Percentiles rank a stretch among this genome's conserved stretches.
Conservation (phyloP, 108 stramenopile species). For the Phaeodactylum tricornutum region DNA sequence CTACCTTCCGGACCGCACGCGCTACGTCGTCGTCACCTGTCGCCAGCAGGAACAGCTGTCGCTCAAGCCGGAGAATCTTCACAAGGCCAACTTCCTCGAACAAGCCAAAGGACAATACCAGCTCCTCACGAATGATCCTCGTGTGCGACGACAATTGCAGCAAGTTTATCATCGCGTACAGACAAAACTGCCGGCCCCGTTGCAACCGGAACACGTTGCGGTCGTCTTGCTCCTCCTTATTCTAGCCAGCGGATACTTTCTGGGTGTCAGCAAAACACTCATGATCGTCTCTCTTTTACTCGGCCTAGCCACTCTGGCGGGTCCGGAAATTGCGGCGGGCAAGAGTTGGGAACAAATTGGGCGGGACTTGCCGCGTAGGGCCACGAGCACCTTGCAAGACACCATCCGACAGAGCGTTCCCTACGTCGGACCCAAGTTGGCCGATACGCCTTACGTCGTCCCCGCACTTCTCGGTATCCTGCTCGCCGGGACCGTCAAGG, state of each 20-base stretch:
- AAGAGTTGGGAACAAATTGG: slow-evolving; percentile 2
- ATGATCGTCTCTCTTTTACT: slow-evolving; percentile 19
- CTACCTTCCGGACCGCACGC: slow-evolving; percentile 26
- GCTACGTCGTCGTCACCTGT: slow-evolving; percentile 39
- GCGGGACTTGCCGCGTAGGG: slow-evolving; percentile 18
- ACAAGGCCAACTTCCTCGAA: slow-evolving; percentile 27
- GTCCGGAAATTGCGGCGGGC: slow-evolving; percentile 17
- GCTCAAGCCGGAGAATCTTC: slow-evolving; percentile 36
- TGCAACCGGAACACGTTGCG: slow-evolving; percentile 19
- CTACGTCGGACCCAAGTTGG: slow-evolving; percentile 2
- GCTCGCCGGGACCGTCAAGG: background rate
- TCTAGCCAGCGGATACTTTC: slow-evolving; percentile 11
- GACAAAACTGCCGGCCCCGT: slow-evolving; percentile 6
- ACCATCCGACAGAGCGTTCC: slow-evolving; percentile 14
- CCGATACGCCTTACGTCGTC: background rate
- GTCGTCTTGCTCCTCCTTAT: slow-evolving; percentile 5
- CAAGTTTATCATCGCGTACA: background rate
- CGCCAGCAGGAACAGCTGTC: slow-evolving; percentile 27
- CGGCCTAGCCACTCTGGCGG: slow-evolving; percentile 16
- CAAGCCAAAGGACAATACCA: slow-evolving; percentile 24
- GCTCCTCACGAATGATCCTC: slow-evolving; percentile 28
- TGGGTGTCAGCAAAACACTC: slow-evolving; percentile 31
- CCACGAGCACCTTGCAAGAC: no score
- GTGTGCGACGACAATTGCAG: slow-evolving; percentile 10
- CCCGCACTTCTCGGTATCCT: slow-evolving; percentile 1